A percentile compares a stretch with the other conserved stretches of the same genome.
Evolutionary conservation across 352 stramenopile species (phyloP).

Genomic region (Peronospora tabacina): DNA sequence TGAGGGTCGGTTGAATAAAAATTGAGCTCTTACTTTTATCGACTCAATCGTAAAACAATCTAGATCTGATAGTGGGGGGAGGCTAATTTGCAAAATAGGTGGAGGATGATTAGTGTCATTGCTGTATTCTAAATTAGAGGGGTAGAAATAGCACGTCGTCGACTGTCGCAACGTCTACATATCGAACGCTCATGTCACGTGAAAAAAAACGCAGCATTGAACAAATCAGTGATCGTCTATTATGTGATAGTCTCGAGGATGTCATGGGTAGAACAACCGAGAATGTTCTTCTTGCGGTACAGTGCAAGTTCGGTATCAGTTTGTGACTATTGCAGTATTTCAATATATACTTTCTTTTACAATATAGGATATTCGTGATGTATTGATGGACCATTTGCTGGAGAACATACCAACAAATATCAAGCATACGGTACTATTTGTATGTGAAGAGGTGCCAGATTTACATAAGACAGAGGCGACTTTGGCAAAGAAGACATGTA

Average conservation of each 20-base stretch:
- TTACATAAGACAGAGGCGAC: slow-evolving; percentile 20
- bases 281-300: slow-evolving; percentile 41
- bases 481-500: slow-evolving; percentile 3
- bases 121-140: too few relatives aligned
- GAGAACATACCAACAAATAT: slow-evolving; percentile 48
- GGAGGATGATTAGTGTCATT: too few relatives aligned
- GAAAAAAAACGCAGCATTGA: slow-evolving; percentile 28
- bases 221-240: slow-evolving; percentile 12
- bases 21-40: too few relatives aligned
- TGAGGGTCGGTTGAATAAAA: too few relatives aligned
- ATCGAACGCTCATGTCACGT: slow-evolving; percentile 18
- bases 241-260: slow-evolving; percentile 35
- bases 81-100: too few relatives aligned
- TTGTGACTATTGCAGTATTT: slow-evolving; percentile 1
- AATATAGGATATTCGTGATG: slow-evolving; percentile 59
- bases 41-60: too few relatives aligned
- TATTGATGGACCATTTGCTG: slow-evolving; percentile 56
- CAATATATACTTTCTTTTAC: background rate
- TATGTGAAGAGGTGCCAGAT: slow-evolving; percentile 65
- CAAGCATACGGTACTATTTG: slow-evolving; percentile 56
- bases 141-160: slow-evolving; percentile 37
- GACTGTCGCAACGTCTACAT: slow-evolving; percentile 29
- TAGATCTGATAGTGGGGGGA: too few relatives aligned
- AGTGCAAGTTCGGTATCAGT: slow-evolving; percentile 7
- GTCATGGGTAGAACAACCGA: slow-evolving; percentile 30